A percentile compares a stretch with the other conserved stretches of the same genome.
Evolutionary conservation across 352 stramenopile genomes (phyloP).

Genomic region (Thraustochytrium striatum): DNA sequence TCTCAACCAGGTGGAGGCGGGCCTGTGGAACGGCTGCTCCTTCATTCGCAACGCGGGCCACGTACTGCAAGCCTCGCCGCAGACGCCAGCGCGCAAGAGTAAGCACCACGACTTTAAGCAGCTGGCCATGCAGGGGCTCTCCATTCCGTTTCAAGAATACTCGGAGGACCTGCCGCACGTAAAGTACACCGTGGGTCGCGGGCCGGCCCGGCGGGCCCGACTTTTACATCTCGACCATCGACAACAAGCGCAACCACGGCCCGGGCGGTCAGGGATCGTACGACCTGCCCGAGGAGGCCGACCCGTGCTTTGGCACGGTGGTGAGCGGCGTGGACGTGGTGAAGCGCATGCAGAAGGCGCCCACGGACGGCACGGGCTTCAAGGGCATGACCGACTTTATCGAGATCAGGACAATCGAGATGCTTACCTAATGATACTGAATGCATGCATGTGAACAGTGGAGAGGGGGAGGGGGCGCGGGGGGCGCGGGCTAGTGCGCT

Average conservation of each 20-base stretch:
- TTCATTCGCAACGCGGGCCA: constrained; percentile 61
- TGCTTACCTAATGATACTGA: constrained; percentile 4
- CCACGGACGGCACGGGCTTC: background rate
- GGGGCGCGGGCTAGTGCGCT: no score
- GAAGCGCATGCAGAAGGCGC: constrained; percentile 55
- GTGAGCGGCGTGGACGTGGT: constrained; percentile 59
- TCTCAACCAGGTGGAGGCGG: constrained; percentile 64
- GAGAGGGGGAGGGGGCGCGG: no score
- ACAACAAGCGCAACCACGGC: constrained; percentile 63
- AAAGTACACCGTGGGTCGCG: constrained; percentile 63
- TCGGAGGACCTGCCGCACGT: constrained; percentile 59
- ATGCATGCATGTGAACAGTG: no score
- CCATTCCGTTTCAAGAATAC: constrained; percentile 67
- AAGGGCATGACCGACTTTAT: constrained; percentile 11
- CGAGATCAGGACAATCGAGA: constrained; percentile 1
- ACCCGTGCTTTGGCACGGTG: constrained; percentile 67
- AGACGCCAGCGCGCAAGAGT: background rate
- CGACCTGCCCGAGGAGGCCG: constrained; percentile 62
- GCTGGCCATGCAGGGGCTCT: background rate
- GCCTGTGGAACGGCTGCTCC: constrained; percentile 60
- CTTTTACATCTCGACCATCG: constrained; percentile 66
- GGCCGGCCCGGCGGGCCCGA: constrained; percentile 63
- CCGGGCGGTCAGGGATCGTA: constrained; percentile 62
- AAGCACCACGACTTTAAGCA: constrained; percentile 31
- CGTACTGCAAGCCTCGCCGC: constrained; percentile 59